Base-by-base conservation (phyloP, 768 basidiomycete genomes). In the Suillus subaureus region DNA sequence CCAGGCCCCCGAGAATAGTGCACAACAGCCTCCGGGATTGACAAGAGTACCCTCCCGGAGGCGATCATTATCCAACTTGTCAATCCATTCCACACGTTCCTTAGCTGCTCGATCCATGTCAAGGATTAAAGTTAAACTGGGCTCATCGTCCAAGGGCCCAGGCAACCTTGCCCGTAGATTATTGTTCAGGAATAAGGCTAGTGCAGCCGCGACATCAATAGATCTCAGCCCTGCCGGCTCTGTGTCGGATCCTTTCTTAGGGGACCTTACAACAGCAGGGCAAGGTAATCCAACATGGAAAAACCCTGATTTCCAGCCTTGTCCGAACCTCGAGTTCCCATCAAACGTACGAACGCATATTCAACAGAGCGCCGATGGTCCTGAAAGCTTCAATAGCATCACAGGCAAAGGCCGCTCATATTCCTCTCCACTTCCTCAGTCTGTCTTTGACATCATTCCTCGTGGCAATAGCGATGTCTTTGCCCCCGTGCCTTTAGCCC, bases 351-450 rank as follows among this genome's bases (percentile, higher is more conserved):
- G 9, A 47, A 55, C 47, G 11, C 58, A 66, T 23, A 33, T 61
- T 12, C 57, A 55, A 67, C 58, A 68, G 56, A 66, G 69, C 70
- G 42, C 61, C 61, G 56, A 65, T n/a, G 65, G 66, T 40, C 68
- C 63, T 15, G 72, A 73, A 3, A 75, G 70, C 9, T 58, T 62
- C 40, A 63, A 66, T 11, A 64, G 61, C 23, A 43, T 84, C 51
- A 85, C 79, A 66, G 75, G 74, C 61, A 90, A 89, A 71, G 80
- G 79, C 28, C 85, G 90, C 45, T 87, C 89, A 16, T 82, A 87
- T 66, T 91, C 90, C 2, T 86, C 83, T 18, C 90, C 90, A 1
- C 79, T 85, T 62, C 88, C 90, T 4, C 74, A 84, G 45, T 88
- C 87, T 9, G 82, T 82, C 7, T 78, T 91, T 62, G 90, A 92